Base-by-base conservation (phyloP, 306 rosid genomes). In the Prunus campanulata region DNA sequence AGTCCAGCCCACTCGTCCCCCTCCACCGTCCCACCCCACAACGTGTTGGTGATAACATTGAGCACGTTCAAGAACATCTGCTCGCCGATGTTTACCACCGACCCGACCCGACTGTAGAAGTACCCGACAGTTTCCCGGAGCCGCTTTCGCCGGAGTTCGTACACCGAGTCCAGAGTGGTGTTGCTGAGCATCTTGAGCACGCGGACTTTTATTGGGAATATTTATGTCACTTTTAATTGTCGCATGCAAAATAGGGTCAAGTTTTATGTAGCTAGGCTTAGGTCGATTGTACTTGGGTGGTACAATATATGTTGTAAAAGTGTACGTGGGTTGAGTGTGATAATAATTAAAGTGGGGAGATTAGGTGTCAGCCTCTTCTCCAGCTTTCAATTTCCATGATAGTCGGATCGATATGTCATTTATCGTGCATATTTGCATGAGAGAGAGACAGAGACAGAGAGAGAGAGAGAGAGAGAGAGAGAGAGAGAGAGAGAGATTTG, bases 1-100 rank as follows among this genome's bases (percentile, higher is more conserved):
- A 87, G 1, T 0, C 48, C 48, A 0, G 71, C 87, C 44, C 87
- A 86, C 88, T 88, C 89, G 0, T 49, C 88, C 3, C 85, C 96
- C 8, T 89, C 90, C 83, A 86, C 80, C 14, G 82, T 46, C 47
- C 85, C 85, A 1, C 97, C 98, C 98, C 98, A 92, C 80, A 90
- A 10, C 93, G 89, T 89, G 62, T 54, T 87, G 4, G 91, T 89
- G 1, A 92, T 75, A 66, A 90, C 92, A 24, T 90, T 95, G 75
- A 95, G n/a, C 51, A 80, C 68, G 35, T 87, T 85, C 78, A 90
- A 65, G 47, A 92, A 92, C 56, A 71, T 72, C 63, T 88, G 90
- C 68, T 88, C 92, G 3, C 96, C 95, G 0, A 92, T 39, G 61
- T 89, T 83, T 15, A 92, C 89, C 3, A 22, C n/a, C 0, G 89